A percentile compares a stretch with the other conserved stretches of the same genome.
These are phyloP conservation scores for Turnera subulata DNA, from an alignment of 345 rosid species.

Conservation along the genomic window DNA sequence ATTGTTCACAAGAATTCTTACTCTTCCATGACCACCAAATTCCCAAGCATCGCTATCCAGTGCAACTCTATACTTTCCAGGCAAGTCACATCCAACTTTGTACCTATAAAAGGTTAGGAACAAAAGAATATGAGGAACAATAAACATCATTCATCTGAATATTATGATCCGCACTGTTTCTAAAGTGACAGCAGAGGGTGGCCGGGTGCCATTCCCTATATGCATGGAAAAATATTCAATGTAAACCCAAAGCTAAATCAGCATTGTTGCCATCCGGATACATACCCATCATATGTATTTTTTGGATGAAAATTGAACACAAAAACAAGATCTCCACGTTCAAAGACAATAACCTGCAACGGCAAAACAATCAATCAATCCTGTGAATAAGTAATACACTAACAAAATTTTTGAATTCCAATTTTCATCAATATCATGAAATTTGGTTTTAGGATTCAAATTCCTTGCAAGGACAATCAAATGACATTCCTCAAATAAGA, in stretches of 20 bases:
- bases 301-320: constrained; percentile 79
- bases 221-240: neutral
- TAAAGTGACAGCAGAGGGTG: neutral
- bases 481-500: neutral
- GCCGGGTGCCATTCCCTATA: neutral
- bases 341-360: constrained; percentile 69
- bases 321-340: constrained; percentile 68
- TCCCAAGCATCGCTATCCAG: constrained; percentile 69
- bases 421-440: neutral
- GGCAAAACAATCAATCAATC: constrained; percentile 12
- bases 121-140: too few species aligned
- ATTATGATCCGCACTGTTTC: neutral
- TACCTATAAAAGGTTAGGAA: constrained; percentile 51
- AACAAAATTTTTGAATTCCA: too few species aligned
- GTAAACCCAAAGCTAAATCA: neutral
- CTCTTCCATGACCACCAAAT: constrained; percentile 74
- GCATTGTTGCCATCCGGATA: constrained; percentile 1
- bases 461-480: neutral
- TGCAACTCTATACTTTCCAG: constrained; percentile 75
- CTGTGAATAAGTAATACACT: too few species aligned
- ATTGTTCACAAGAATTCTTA: constrained; percentile 27
- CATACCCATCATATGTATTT: constrained; percentile 63
- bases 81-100: constrained; percentile 75
- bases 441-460: too few species aligned
- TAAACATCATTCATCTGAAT: constrained; percentile 5